These are phyloP conservation scores for Neurospora hispaniola DNA, from an alignment of 495 filamentous ascomycete genomes.

Conservation along the genomic window DNA sequence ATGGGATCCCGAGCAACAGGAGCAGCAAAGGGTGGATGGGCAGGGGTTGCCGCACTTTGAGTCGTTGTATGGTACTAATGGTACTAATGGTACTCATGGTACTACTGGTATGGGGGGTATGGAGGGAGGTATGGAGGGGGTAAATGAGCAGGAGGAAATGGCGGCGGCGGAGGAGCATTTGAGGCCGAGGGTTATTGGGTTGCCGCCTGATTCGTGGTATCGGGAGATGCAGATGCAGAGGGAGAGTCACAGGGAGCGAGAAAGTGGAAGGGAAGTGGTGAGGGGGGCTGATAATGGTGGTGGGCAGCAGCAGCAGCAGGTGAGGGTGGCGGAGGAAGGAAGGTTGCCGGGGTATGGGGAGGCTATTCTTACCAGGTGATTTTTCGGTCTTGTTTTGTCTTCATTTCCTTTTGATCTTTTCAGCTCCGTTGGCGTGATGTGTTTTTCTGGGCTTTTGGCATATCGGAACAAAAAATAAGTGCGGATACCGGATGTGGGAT, in stretches of 20 bases:
- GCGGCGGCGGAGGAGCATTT: slow-evolving; percentile 38
- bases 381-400: not conserved
- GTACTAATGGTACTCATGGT: not conserved
- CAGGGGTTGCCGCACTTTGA: slow-evolving; percentile 28
- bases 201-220: slow-evolving; percentile 17
- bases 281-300: not conserved
- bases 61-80: not conserved
- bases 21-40: slow-evolving; percentile 2
- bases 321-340: slow-evolving; percentile 4
- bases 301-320: not conserved
- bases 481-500: not conserved
- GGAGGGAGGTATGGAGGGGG: not conserved
- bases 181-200: slow-evolving; percentile 32
- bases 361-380: slow-evolving; percentile 9
- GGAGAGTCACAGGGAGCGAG: not conserved
- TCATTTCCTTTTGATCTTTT: not conserved
- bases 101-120: not conserved
- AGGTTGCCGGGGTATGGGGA: slow-evolving; percentile 27
- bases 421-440: not conserved
- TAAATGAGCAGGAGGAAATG: slow-evolving; percentile 12
- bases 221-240: not conserved
- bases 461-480: not conserved
- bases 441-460: not conserved
- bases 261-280: not conserved
- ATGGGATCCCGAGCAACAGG: slow-evolving; percentile 5